phyloP scores from a whole-genome alignment of 148 eudicot species.

The Rhododendron mucronatum region DNA sequence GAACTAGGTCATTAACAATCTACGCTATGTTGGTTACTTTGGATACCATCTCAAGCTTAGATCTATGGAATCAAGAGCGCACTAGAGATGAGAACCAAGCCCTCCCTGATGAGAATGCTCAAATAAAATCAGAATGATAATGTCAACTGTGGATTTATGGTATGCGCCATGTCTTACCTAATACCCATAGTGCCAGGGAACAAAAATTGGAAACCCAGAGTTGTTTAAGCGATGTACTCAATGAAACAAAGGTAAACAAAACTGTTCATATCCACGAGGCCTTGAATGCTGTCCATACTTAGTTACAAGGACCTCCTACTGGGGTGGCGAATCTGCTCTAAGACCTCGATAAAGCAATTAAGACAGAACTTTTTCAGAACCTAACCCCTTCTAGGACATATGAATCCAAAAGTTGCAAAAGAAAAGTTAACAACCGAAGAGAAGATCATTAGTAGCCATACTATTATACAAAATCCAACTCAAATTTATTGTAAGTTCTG shows the following conservation, averaged over 20 bases:
- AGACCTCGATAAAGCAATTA: not conserved
- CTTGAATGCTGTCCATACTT: not conserved
- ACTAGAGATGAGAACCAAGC: not conserved
- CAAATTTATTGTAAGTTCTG: not conserved
- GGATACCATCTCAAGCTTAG: not conserved
- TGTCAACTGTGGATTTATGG: too few relatives aligned
- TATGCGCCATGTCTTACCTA: not conserved
- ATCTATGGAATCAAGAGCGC: not conserved
- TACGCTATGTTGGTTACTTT: not conserved
- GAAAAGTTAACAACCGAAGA: not conserved
- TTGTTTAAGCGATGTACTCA: not conserved
- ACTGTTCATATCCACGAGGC: not conserved
- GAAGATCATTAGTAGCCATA: not conserved
- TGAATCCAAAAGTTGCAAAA: not conserved
- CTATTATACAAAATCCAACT: not conserved
- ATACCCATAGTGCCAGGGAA: not conserved
- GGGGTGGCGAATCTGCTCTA: not conserved
- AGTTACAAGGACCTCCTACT: not conserved
- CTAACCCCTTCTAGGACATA: not conserved
- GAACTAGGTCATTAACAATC: not conserved
- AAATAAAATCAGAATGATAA: not conserved
- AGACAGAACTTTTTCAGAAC: not conserved
- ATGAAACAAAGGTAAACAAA: not conserved
- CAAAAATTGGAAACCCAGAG: not conserved
- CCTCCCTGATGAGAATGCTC: conserved; percentile 1